Percentiles rank a stretch among this genome's conserved stretches.
These are phyloP conservation scores for Aspergillus arachidicola DNA, from an alignment of 2,329 filamentous ascomycete genomes.

Conservation along the genomic window DNA sequence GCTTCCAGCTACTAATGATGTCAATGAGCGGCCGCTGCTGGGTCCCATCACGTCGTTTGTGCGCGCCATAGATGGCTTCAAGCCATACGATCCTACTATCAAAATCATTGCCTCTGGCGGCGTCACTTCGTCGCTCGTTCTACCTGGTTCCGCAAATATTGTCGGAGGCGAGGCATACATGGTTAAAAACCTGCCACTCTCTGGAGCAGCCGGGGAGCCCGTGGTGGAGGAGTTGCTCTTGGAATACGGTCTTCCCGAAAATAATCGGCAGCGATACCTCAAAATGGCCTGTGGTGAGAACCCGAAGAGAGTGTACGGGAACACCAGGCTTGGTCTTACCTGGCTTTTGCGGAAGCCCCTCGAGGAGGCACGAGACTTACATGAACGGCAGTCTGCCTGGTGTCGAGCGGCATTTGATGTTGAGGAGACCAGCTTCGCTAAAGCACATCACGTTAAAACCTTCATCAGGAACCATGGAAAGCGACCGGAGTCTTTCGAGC, in stretches of 20 bases:
- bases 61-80: constrained; percentile 66
- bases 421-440: neutral
- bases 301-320: constrained; percentile 64
- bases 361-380: constrained; percentile 43
- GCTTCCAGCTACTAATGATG: constrained; percentile 59
- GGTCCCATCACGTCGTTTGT: constrained; percentile 63
- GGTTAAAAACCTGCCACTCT: constrained; percentile 68
- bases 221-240: constrained; percentile 66
- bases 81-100: constrained; percentile 66
- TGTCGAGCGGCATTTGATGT: neutral
- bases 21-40: constrained; percentile 63
- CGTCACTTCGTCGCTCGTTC: constrained; percentile 68
- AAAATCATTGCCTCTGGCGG: constrained; percentile 72
- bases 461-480: neutral
- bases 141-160: constrained; percentile 72
- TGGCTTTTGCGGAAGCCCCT: constrained; percentile 71
- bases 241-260: constrained; percentile 57
- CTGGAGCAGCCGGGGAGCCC: constrained; percentile 49
- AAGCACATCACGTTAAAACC: neutral
- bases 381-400: neutral
- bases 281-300: constrained; percentile 79
- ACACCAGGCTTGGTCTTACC: constrained; percentile 67
- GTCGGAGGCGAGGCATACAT: constrained; percentile 72
- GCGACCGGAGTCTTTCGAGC: constrained; percentile 51
- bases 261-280: constrained; percentile 69